These are phyloP conservation scores for Kwoniella sp. DNA, from an alignment of 768 basidiomycete species.

Conservation along the genomic window DNA sequence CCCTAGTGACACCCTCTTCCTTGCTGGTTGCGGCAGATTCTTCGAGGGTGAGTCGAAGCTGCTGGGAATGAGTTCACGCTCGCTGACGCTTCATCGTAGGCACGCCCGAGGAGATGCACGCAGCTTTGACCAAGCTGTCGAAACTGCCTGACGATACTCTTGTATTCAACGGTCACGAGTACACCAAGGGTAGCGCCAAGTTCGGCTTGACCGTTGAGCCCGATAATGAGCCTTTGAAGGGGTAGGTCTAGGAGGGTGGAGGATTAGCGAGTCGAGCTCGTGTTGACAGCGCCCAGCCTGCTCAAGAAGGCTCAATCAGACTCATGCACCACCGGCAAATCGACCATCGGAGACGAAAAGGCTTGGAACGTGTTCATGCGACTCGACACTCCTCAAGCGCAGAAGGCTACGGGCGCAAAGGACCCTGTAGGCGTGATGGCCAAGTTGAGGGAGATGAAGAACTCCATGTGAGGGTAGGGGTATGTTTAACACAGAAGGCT, in stretches of 20 bases:
- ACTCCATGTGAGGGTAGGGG: conserved; percentile 51
- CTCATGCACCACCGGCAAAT: conserved; percentile 67
- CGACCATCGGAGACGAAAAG: conserved; percentile 90
- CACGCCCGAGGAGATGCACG: conserved; percentile 62
- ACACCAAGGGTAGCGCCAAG: conserved; percentile 67
- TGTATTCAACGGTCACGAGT: conserved; percentile 88
- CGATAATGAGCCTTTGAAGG: conserved; percentile 59
- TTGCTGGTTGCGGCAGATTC: conserved; percentile 83
- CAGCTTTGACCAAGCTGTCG: conserved; percentile 65
- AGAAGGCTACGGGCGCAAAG: conserved; percentile 55
- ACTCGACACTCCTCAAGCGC: conserved; percentile 60
- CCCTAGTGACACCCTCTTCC: conserved; percentile 72
- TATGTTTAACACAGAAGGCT: not conserved
- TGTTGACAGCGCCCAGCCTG: conserved; percentile 51
- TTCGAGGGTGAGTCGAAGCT: conserved; percentile 59
- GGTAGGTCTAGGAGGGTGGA: conserved; percentile 32
- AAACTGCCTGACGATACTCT: conserved; percentile 73
- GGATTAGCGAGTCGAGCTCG: not conserved
- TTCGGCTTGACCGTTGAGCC: conserved; percentile 58
- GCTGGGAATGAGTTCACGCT: conserved; percentile 53
- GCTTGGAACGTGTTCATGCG: conserved; percentile 95
- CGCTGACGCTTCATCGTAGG: conserved; percentile 50
- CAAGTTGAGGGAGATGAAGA: conserved; percentile 75
- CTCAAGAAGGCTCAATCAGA: conserved; percentile 60
- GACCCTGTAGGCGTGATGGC: conserved; percentile 66